A percentile compares a stretch with the other conserved stretches of the same genome.
Conservation (phyloP, 805 yeast species). For the Sugiyamaella boreocaroliniensis region DNA sequence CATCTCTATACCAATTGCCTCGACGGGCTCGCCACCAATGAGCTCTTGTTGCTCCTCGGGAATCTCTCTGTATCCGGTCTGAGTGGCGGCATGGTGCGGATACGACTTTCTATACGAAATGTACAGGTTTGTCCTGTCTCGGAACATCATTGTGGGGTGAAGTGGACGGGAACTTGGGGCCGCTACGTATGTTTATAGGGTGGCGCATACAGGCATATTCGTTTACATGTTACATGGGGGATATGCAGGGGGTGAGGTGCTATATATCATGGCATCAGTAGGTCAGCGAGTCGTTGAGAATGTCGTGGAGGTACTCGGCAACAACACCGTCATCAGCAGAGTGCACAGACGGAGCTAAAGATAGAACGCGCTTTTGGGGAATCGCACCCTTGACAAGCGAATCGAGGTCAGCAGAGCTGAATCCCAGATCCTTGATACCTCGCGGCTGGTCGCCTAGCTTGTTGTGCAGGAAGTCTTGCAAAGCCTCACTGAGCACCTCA, state of each 20-base stretch:
- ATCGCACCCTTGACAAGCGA: slow-evolving; percentile 34
- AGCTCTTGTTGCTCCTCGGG: slow-evolving; percentile 57
- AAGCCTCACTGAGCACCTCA: slow-evolving; percentile 32
- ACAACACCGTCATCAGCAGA: slow-evolving; percentile 25
- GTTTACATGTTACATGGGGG: not conserved
- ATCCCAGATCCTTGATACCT: slow-evolving; percentile 33
- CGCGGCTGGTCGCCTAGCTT: slow-evolving; percentile 34
- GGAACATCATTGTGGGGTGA: slow-evolving; percentile 48
- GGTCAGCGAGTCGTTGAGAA: slow-evolving; percentile 24
- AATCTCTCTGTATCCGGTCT: slow-evolving; percentile 29
- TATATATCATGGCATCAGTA: not conserved
- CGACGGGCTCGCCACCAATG: slow-evolving; percentile 30
- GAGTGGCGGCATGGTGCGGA: slow-evolving; percentile 50
- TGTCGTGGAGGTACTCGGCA: slow-evolving; percentile 23
- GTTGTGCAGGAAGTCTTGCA: slow-evolving; percentile 29
- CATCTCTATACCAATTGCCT: slow-evolving; percentile 45
- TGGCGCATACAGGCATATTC: not conserved
- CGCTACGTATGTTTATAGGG: not conserved
- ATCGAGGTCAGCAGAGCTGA: slow-evolving; percentile 28
- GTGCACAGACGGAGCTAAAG: slow-evolving; percentile 31
- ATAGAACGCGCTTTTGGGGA: slow-evolving; percentile 36
- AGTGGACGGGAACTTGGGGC: not conserved
- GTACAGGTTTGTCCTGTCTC: slow-evolving; percentile 91
- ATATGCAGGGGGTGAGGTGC: not conserved
- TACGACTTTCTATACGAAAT: slow-evolving; percentile 84